These are phyloP conservation scores for Moringa oleifera DNA, from an alignment of 345 rosid species.

Conservation along the genomic window DNA sequence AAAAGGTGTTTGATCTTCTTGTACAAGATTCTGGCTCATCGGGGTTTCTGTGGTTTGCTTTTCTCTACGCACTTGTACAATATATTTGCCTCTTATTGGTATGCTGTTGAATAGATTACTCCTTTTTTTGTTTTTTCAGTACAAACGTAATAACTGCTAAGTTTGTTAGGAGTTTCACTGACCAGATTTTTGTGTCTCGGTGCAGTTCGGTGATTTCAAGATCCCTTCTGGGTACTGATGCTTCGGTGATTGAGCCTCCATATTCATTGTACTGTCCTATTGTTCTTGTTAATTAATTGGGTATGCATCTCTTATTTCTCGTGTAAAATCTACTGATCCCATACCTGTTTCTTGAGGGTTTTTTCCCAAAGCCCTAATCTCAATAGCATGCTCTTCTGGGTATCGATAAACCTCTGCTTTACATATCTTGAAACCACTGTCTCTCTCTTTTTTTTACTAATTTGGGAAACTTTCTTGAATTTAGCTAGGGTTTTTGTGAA, in stretches of 20 bases:
- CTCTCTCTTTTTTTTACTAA: too few relatives aligned
- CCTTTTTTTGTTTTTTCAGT: neutral
- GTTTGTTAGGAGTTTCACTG: constrained; percentile 19
- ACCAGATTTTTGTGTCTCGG: constrained; percentile 30
- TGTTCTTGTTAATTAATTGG: neutral
- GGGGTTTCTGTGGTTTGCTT: constrained; percentile 16
- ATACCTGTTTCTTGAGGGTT: neutral
- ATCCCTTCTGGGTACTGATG: constrained; percentile 7
- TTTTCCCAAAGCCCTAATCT: too few relatives aligned
- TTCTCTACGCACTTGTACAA: neutral
- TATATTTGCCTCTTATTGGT: constrained; percentile 5
- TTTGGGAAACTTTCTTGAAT: too few relatives aligned
- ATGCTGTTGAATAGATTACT: too few relatives aligned
- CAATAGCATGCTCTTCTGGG: neutral
- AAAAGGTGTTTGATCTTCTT: constrained; percentile 13
- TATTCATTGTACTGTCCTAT: too few relatives aligned
- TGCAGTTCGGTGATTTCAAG: constrained; percentile 34
- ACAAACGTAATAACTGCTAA: neutral
- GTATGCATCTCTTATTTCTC: neutral
- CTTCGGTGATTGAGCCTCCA: constrained; percentile 31
- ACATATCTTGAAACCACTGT: too few relatives aligned
- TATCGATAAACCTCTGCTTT: too few relatives aligned
- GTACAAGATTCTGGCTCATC: constrained; percentile 12
- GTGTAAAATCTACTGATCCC: neutral
- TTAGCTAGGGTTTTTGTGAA: too few relatives aligned